Base-by-base conservation (phyloP, 2,329 filamentous ascomycete species). In the Sclerotinia borealis region DNA sequence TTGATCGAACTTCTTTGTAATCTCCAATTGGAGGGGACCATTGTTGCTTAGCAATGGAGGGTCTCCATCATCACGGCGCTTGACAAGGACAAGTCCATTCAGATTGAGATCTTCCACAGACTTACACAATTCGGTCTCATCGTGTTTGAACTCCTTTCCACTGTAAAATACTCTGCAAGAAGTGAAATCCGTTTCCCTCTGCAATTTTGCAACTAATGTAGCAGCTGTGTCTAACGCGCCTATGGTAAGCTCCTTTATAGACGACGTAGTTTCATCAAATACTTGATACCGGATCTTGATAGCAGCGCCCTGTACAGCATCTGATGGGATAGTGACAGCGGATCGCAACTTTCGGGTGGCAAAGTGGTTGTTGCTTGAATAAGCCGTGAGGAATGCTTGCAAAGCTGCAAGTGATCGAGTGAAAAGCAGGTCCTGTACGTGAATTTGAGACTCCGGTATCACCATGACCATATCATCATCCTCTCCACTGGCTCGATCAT, bases 1-100 rank as follows among this genome's bases (percentile, higher is more conserved):
- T 65, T 93, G 87, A 61, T 91, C 83, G 71, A 96, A 96, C 74
- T 96, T 90, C 63, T 86, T 83, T 68, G 95, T 79, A 27, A 98
- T 87, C 70, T 93, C 90, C 15, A 85, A 81, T 72, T 98, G 92
- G 3, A 98, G 82, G 41, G 78, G 82, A 66, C 79, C 86, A 52
- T 79, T 83, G 56, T 78, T 85, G 59, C 76, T 81, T 66, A 79
- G 80, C 59, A 81, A 76, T 31, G 80, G 72, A 63, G 79, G 75
- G 10, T 77, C 73, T 0, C 76, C 72, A 17, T 81, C 79, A 25
- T 82, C 79, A 49, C 85, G 83, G 19, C 81, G 80, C 68, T 85
- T 88, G 50, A 92, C 81, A 25, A 92, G 78, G 29, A 92, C 80
- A 25, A 91, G 76, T 2, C 87, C 87, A 45, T 85, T 83, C 6